Base-by-base conservation (phyloP, 2,329 filamentous ascomycete species). In the Coniochaeta ligniaria region DNA sequence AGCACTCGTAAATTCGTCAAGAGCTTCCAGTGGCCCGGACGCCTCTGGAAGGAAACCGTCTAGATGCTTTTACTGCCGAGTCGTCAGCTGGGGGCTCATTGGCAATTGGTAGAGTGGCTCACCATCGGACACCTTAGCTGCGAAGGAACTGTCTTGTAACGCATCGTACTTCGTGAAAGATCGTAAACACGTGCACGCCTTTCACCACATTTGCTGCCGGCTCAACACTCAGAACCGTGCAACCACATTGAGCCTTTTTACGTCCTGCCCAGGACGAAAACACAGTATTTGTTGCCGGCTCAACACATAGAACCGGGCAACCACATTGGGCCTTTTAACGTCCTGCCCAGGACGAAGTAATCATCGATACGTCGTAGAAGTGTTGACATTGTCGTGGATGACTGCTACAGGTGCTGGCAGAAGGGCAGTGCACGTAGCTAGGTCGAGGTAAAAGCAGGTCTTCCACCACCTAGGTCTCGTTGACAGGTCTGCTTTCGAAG, bases 181-280 rank as follows among this genome's bases (percentile, higher is more conserved):
- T 38, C 36, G 24, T 41, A 60, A 50, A 28, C 31, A 20, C 38
- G 24, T 33, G 31, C 50, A 55, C 58, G 20, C 16, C 52, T 36
- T 54, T 52, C 54, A 59, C 54, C 33, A 26, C 59, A 60, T 60
- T 14, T 59, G 24, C 36, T 59, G 38, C 45, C n/a, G 54, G 31
- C 9, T 56, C 31, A 12, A 14, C 7, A 36, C 16, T 24, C 52
- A 20, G 22, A 28, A 52, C 22, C 22, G 14, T 5, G 20, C 50
- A 33, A 28, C 38, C 52, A 59, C 22, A 45, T 20, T n/a, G 50
- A 68, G 73, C 72, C 71, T 74, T 75, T 76, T 76, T 68, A 63
- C 62, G 75, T 76, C 74, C 62, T 76, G 69, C 75, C 73, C 70
- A 77, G 75, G 76, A 70, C 67, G 63, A 52, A 22, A n/a, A n/a